phyloP scores from a whole-genome alignment of 257 asterid species.

The Nicotiana otophora region DNA sequence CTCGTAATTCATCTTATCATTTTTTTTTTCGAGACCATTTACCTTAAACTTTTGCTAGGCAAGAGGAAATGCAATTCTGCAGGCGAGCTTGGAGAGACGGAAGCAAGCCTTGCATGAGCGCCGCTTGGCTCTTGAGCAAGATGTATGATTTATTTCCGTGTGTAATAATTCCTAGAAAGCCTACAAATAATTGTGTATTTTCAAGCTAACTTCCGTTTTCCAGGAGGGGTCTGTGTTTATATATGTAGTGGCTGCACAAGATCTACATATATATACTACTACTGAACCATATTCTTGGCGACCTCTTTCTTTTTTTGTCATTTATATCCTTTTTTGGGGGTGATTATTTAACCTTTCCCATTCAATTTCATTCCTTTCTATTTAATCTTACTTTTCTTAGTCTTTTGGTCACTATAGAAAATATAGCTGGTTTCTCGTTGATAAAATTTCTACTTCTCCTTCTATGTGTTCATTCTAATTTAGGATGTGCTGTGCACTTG shows the following conservation, averaged over 20 bases:
- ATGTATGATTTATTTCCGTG: slow-evolving; percentile 40
- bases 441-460: not conserved
- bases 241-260: not conserved
- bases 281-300: not conserved
- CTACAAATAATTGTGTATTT: not conserved
- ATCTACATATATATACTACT: not conserved
- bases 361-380: not conserved
- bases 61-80: slow-evolving; percentile 89
- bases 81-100: slow-evolving; percentile 95
- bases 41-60: slow-evolving; percentile 36
- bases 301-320: not conserved
- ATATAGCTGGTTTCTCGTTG: not conserved
- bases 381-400: not conserved
- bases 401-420: not conserved
- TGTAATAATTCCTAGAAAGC: not conserved
- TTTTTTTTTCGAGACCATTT: not conserved
- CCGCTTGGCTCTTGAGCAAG: slow-evolving; percentile 92
- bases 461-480: not conserved
- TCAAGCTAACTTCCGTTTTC: not conserved
- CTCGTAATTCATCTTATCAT: not conserved
- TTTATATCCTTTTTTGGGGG: not conserved
- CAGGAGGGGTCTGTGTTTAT: not conserved
- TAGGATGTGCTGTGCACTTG: not conserved
- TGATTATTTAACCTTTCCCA: not conserved
- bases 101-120: slow-evolving; percentile 95